phyloP scores from a whole-genome alignment of 2,329 filamentous ascomycete genomes.

The Biscogniauxia marginata region DNA sequence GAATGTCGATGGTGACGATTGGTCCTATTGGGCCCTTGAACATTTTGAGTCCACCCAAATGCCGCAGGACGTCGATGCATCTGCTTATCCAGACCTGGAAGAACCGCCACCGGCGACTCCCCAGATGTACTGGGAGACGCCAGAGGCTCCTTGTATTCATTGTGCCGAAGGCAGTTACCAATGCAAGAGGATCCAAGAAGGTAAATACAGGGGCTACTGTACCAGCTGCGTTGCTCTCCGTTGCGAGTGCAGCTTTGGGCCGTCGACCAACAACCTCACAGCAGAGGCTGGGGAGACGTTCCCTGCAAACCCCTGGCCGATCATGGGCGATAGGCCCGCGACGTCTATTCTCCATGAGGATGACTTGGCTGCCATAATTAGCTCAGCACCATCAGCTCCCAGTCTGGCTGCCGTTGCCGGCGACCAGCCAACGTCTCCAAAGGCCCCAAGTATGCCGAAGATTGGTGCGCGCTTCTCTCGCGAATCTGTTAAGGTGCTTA shows the following conservation, averaged over 20 bases:
- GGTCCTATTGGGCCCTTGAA: constrained; percentile 58
- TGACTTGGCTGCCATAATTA: constrained; percentile 24
- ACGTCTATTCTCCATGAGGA: constrained; percentile 40
- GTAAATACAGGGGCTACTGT: constrained; percentile 59
- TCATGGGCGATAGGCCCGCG: constrained; percentile 43
- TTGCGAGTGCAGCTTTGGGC: constrained; percentile 57
- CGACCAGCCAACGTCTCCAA: constrained; percentile 30
- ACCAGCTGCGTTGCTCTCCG: constrained; percentile 61
- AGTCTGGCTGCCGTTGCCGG: constrained; percentile 13
- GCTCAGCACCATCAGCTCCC: constrained; percentile 15
- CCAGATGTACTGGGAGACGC: constrained; percentile 43
- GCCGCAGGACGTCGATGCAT: constrained; percentile 34
- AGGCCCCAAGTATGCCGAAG: constrained; percentile 49
- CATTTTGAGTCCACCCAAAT: constrained; percentile 50
- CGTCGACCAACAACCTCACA: constrained; percentile 33
- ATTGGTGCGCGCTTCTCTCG: constrained; percentile 75
- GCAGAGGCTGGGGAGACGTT: constrained; percentile 37
- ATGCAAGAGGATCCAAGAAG: constrained; percentile 61
- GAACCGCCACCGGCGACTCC: constrained; percentile 26
- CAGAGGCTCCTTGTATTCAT: constrained; percentile 49
- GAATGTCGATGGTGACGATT: constrained; percentile 58
- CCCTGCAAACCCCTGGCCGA: constrained; percentile 46
- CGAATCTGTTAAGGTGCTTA: constrained; percentile 75
- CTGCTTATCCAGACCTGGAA: constrained; percentile 31
- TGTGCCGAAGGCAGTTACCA: constrained; percentile 53